A percentile compares a stretch with the other conserved stretches of the same genome.
Conservation (phyloP, 228 moss, liverwort and hornwort genomes). For the Sphagnum fallax region DNA sequence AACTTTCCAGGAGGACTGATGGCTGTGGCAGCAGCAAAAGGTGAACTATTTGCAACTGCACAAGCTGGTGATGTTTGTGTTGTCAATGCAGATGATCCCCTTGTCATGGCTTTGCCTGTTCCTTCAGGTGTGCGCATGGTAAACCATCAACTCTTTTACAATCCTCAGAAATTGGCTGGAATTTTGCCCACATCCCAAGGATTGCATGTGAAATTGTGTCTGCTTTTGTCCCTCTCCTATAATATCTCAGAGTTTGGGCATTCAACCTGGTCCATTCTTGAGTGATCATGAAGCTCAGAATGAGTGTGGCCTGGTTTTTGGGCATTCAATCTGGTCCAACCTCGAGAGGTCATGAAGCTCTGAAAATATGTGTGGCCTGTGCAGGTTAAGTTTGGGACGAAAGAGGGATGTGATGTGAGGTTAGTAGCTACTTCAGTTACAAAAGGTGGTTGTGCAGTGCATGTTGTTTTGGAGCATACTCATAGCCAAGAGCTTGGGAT, state of each 20-base stretch:
- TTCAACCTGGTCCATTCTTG: too few relatives aligned
- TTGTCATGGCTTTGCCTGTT: slow-evolving; percentile 51
- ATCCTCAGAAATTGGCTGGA: neutral
- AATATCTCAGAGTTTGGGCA: too few relatives aligned
- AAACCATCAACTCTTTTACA: slow-evolving; percentile 1
- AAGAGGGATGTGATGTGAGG: slow-evolving; percentile 54
- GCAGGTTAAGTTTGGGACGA: slow-evolving; percentile 66
- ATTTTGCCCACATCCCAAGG: neutral
- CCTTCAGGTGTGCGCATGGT: slow-evolving; percentile 72
- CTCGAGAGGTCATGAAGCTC: too few relatives aligned
- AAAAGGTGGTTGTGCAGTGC: slow-evolving; percentile 51
- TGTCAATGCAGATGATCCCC: slow-evolving; percentile 80
- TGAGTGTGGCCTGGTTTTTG: too few relatives aligned
- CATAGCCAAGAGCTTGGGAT: too few relatives aligned
- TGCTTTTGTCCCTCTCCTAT: too few relatives aligned
- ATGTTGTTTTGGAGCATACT: slow-evolving; percentile 51
- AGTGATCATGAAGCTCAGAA: too few relatives aligned
- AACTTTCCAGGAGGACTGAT: slow-evolving; percentile 53
- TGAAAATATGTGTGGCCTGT: too few relatives aligned
- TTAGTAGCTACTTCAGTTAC: slow-evolving; percentile 44
- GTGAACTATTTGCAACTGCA: slow-evolving; percentile 58
- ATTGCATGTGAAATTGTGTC: neutral
- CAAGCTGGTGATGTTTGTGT: slow-evolving; percentile 76
- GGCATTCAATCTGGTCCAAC: too few relatives aligned
- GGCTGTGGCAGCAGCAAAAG: slow-evolving; percentile 74